These are phyloP conservation scores for Russula brevipes DNA, from an alignment of 768 basidiomycete species.

Conservation along the genomic window DNA sequence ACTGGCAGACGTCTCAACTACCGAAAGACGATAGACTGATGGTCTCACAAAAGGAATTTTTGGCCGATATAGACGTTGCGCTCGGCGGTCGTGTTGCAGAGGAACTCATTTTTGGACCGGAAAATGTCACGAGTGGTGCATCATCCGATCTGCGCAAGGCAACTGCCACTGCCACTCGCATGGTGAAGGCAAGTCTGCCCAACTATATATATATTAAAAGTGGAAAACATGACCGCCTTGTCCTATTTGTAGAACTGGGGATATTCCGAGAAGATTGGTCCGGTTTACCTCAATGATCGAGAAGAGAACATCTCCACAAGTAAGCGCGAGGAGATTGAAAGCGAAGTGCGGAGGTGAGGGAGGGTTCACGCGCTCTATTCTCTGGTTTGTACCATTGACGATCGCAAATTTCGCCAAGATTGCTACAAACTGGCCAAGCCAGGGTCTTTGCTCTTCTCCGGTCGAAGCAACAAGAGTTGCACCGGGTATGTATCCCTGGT, in stretches of 20 bases:
- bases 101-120: conserved; percentile 81
- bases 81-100: conserved; percentile 97
- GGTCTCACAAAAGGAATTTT: conserved; percentile 65
- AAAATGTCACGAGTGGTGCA: conserved; percentile 88
- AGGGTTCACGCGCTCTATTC: conserved; percentile 31
- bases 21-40: conserved; percentile 76
- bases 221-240: background rate
- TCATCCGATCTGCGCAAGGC: conserved; percentile 82
- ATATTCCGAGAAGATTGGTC: conserved; percentile 73
- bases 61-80: conserved; percentile 81
- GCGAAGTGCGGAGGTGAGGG: conserved; percentile 76
- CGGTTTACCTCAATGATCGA: conserved; percentile 73
- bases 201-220: background rate
- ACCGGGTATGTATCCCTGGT: conserved; percentile 46
- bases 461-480: conserved; percentile 66
- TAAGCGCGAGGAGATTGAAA: conserved; percentile 81
- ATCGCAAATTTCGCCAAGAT: conserved; percentile 1
- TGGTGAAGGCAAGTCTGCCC: conserved; percentile 72
- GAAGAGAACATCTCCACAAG: conserved; percentile 66
- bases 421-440: conserved; percentile 51
- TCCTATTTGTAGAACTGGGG: conserved; percentile 59
- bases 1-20: conserved; percentile 57
- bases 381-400: background rate
- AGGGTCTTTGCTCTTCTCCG: conserved; percentile 63
- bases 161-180: conserved; percentile 69